Evolutionary conservation across 148 eudicot genomes (phyloP).

Genomic region (Vaccinium vitisidaea): DNA sequence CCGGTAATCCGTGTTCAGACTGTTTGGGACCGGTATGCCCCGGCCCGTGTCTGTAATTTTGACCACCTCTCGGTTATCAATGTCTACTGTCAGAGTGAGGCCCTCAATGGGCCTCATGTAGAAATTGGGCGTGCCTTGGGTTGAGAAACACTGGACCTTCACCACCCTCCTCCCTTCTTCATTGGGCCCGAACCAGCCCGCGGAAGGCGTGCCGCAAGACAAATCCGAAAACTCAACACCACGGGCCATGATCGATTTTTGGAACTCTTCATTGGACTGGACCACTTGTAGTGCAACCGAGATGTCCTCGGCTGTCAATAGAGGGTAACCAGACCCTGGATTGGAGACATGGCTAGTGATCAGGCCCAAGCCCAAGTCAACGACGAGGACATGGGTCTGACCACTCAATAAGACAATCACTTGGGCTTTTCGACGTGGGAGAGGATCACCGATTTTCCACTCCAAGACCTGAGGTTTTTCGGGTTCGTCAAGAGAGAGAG

Average conservation of each 20-base stretch:
- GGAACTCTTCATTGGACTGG: constrained; percentile 16
- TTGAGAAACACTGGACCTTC: constrained; percentile 32
- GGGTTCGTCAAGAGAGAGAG: constrained; percentile 24
- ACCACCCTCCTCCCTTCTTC: constrained; percentile 34
- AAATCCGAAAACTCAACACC: constrained; percentile 18
- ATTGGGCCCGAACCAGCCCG: constrained; percentile 32
- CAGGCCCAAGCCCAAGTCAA: constrained; percentile 23
- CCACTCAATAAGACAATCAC: constrained; percentile 15
- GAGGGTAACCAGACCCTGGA: constrained; percentile 27
- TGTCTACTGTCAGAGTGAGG: constrained; percentile 23
- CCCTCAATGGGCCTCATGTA: constrained; percentile 53
- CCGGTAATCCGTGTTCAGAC: constrained; percentile 29
- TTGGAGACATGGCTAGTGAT: constrained; percentile 11
- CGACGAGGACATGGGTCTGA: constrained; percentile 23
- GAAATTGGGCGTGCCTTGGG: constrained; percentile 34
- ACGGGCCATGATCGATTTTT: constrained; percentile 23
- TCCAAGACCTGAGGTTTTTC: constrained; percentile 20
- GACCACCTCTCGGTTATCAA: constrained; percentile 27
- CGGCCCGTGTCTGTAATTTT: constrained; percentile 24
- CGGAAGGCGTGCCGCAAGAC: constrained; percentile 25
- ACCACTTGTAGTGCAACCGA: not conserved
- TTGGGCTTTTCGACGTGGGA: constrained; percentile 26
- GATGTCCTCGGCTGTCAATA: constrained; percentile 18
- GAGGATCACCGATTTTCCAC: constrained; percentile 25
- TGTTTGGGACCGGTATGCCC: constrained; percentile 34